Conservation (phyloP, 169 alveolate species). For the Ichthyophthirius multifiliis region DNA sequence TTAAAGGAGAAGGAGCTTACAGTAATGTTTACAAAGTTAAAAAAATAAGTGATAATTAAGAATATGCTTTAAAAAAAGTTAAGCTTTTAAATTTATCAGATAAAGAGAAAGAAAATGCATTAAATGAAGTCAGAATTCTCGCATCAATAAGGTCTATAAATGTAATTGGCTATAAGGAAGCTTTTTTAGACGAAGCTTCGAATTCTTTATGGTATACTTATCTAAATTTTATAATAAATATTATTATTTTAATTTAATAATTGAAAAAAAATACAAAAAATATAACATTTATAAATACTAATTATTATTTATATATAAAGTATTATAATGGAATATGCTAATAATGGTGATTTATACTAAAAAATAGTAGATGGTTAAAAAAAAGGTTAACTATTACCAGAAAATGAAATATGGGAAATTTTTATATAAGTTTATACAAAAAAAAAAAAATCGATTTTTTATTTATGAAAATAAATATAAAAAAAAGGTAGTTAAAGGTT, state of each 20-base stretch:
- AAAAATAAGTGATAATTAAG: slow-evolving; percentile 55
- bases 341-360: slow-evolving; percentile 86
- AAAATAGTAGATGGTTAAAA: slow-evolving; percentile 75
- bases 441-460: not conserved
- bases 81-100: slow-evolving; percentile 46
- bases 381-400: slow-evolving; percentile 56
- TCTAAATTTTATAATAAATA: too few species aligned
- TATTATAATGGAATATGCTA: slow-evolving; percentile 88
- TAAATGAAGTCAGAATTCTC: slow-evolving; percentile 68
- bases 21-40: slow-evolving; percentile 68
- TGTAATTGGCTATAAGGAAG: slow-evolving; percentile 66
- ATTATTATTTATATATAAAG: slow-evolving; percentile 34
- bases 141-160: slow-evolving; percentile 60
- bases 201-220: slow-evolving; percentile 33
- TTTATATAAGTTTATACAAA: slow-evolving; percentile 46
- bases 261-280: not conserved
- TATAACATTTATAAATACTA: not conserved
- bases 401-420: slow-evolving; percentile 76
- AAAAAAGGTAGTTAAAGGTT: slow-evolving; percentile 62
- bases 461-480: not conserved
- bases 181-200: slow-evolving; percentile 57
- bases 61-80: slow-evolving; percentile 65
- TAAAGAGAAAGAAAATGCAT: slow-evolving; percentile 68
- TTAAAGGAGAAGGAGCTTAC: slow-evolving; percentile 82
- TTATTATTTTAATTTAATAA: too few species aligned